Evolutionary conservation across 495 filamentous ascomycete species (phyloP), one percentile per base, ranked within the genome.

Genomic region (Daldinia childiae): DNA sequence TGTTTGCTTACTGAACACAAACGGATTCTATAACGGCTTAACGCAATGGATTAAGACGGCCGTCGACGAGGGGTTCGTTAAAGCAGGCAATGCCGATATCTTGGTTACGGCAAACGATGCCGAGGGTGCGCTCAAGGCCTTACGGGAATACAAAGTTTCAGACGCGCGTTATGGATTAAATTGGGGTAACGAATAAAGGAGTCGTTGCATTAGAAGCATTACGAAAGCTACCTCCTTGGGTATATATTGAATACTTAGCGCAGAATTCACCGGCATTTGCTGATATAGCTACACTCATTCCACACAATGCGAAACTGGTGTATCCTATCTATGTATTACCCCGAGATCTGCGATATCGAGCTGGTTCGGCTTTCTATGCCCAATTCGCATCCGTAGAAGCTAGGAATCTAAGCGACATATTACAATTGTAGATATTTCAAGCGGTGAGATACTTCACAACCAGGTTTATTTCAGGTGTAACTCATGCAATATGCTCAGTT

Each of bases 21-120:
- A 93, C 58, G 94, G 94, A 1, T 98, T 95, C 77, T 99, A 94
- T 84, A 89, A 97, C 82, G 93, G 93, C 4, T 78, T 99, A 63
- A 70, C 97, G 66, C 74, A 82, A 12, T 98, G 96, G 95, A 90
- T 97, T 65, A 85, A 85, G 71, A 92, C 87, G 66, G 89, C 93
- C 6, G 92, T 97, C 6, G 77, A 86, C 50, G 85, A 89, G 17
- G 93, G 93, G 0, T 97, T 95, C 70, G 89, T 99, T 34, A 85
- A 86, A 43, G 73, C 79, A 27, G 85, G 79, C 21, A 95, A 93
- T 80, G 87, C 81, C 38, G 80, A 83, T 0, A 98, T 99, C 69
- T 66, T 98, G 71, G 90, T 89, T 0, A 91, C 95, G 81, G 95
- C 92, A 15, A 84, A 82, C 71, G 85, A 82, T 65, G 86, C 89